Evolutionary conservation across 2,329 filamentous ascomycete species (phyloP).

Genomic region (Byssothecium circinans): DNA sequence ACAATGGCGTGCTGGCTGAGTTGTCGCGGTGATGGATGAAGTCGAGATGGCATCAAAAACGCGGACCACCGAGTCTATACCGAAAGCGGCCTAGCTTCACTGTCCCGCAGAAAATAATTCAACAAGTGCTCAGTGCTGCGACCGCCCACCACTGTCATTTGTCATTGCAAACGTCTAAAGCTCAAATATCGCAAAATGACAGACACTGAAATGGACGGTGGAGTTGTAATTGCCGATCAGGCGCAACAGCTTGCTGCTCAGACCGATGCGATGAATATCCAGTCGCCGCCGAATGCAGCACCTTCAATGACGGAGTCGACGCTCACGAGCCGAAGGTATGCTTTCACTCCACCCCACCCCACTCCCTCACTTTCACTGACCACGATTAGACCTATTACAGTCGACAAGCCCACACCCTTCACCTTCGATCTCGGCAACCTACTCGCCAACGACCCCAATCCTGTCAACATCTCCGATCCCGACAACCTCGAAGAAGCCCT

Average conservation of each 20-base stretch:
- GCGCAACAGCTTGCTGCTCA: slow-evolving; percentile 28
- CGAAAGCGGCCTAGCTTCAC: slow-evolving; percentile 8
- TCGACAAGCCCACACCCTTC: slow-evolving; percentile 81
- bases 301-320: slow-evolving; percentile 39
- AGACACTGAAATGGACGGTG: slow-evolving; percentile 37
- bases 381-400: slow-evolving; percentile 32
- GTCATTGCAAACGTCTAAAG: background rate
- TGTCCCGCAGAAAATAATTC: slow-evolving; percentile 14
- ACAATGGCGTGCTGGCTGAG: slow-evolving; percentile 15
- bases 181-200: slow-evolving; percentile 19
- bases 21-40: no score
- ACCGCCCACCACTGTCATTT: background rate
- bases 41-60: no score
- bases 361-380: slow-evolving; percentile 10
- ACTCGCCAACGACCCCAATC: slow-evolving; percentile 84
- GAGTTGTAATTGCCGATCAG: slow-evolving; percentile 28
- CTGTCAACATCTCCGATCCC: slow-evolving; percentile 61
- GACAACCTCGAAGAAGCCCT: slow-evolving; percentile 64
- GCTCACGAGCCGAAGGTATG: slow-evolving; percentile 34
- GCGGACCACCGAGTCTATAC: background rate
- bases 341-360: slow-evolving; percentile 8
- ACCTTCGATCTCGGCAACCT: slow-evolving; percentile 90
- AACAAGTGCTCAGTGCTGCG: slow-evolving; percentile 4
- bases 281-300: slow-evolving; percentile 25
- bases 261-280: slow-evolving; percentile 41